Evolutionary conservation across 2,329 filamentous ascomycete species (phyloP), one percentile per base, ranked within the genome.

Genomic region (Aspergillus floridensis): DNA sequence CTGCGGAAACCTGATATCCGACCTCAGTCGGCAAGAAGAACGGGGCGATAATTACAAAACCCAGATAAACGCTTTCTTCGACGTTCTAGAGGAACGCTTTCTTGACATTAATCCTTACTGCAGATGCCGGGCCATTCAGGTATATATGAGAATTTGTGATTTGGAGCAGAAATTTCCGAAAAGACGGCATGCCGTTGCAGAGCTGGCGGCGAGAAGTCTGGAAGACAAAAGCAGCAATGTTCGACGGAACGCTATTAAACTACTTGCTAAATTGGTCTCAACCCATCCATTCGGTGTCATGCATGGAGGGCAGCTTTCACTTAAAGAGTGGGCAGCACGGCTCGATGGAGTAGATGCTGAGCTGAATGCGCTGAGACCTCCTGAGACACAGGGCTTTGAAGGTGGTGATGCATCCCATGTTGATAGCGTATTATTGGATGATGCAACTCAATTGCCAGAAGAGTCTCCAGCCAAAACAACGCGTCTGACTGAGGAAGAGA

Each of bases 181-280:
- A 77, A 85, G 93, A 57, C 84, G 95, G 61, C 93, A 97, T 74
- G 89, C 85, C 70, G 93, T 89, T 4, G 90, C 93, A 1, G 92
- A 97, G 72, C 81, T 97, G 26, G 93, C 95, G 1, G 88, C 90
- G 58, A 86, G 91, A 67, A 98, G 93, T 74, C 81, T 99, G 2
- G 91, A 97, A 74, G 96, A 99, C 79, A 98, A 96, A 82, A 98
- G 93, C 78, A 99, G 95, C 76, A 96, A 98, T 69, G 95, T 99
- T 32, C 86, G 95, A 62, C 86, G 93, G 59, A 98, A 98, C 73
- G 93, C 95, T 2, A 95, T 99, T 73, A 98, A 96, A 76, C 80
- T 99, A 6, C 82, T 99, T 1, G 90, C 88, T 5, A 90, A 90
- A 48, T 81, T 99, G 6, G 91, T 99, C 68, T 92, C 93, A 63